Percentiles rank a stretch among this genome's conserved stretches.
These are phyloP conservation scores for Neurospora terricola DNA, from an alignment of 495 filamentous ascomycete species.

Conservation along the genomic window DNA sequence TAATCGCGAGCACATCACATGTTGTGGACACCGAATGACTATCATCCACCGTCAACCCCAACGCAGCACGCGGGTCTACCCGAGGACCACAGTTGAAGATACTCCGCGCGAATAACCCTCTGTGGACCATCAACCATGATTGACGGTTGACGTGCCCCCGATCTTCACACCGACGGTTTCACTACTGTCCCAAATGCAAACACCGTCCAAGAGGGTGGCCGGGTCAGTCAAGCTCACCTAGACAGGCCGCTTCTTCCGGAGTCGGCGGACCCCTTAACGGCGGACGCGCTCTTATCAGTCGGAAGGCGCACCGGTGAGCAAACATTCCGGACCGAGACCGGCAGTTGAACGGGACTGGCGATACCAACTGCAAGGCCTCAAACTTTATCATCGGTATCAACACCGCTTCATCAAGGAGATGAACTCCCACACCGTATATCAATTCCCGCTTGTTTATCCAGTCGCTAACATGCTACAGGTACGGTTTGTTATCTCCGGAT, in stretches of 20 bases:
- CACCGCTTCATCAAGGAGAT: not conserved
- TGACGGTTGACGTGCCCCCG: not conserved
- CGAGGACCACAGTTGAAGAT: not conserved
- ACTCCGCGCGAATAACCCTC: not conserved
- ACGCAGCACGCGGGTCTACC: not conserved
- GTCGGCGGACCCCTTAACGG: not conserved
- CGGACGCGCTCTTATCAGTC: not conserved
- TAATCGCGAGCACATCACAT: not conserved
- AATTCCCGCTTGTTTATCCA: not conserved
- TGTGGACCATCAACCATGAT: not conserved
- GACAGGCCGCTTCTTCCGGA: not conserved
- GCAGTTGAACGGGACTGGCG: not conserved
- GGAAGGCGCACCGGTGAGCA: not conserved
- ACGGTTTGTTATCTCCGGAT: not conserved
- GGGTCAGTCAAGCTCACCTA: not conserved
- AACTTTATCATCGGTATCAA: not conserved
- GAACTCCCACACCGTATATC: not conserved
- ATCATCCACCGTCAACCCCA: not conserved
- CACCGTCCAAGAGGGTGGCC: not conserved
- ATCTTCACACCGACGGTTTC: not conserved
- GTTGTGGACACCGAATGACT: not conserved
- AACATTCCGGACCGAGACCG: not conserved
- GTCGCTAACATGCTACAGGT: not conserved
- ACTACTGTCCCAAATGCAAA: not conserved
- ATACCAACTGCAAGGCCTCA: not conserved